Evolutionary conservation across 768 basidiomycete species (phyloP), one percentile per base, ranked within the genome.

Genomic region (Lactifluus echinatus): DNA sequence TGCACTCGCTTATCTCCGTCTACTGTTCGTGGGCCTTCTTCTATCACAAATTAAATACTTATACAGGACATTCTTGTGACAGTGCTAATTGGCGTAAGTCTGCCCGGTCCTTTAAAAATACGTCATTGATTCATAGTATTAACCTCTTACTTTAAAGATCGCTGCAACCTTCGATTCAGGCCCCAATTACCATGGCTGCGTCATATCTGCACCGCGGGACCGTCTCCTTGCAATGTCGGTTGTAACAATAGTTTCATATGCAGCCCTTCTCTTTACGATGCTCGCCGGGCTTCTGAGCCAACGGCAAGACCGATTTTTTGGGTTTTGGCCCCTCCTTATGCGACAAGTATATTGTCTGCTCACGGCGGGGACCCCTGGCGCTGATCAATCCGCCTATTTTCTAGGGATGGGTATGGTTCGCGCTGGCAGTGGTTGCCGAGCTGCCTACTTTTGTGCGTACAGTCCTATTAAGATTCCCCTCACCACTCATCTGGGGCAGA

Each of bases 401-500:
- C 26, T 57, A 57, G 56, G 56, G 56, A 26, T 57, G 56, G 50
- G 40, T 33, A 26, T 57, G 56, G 56, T 40, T 57, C 33, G 56
- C 50, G 10, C 21, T 57, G 43, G 56, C 56, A 1, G 50, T 57
- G 17, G 56, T 7, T 2, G 56, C 44, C 14, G 56, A 57, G 50
- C 26, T 52, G 44, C 56, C 56, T 40, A 39, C 50, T 26, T 36
- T 56, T 11, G 55, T 50, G 8, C 12, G 55, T 0, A 10, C 33
- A 15, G 2, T 15, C 17, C 6, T 7, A 33, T n/a, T n/a, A 21
- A 6, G 17, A 3, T 14, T 10, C 10, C n/a, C 7, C 3, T 31
- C 34, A 15, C 28, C 17, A 26, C 33, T 50, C 42, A 44, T 14
- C 23, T 8, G 34, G 12, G 17, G 15, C 8, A 53, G 52, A 4